phyloP scores from a whole-genome alignment of 768 basidiomycete species.

The Agaricus bisporus region DNA sequence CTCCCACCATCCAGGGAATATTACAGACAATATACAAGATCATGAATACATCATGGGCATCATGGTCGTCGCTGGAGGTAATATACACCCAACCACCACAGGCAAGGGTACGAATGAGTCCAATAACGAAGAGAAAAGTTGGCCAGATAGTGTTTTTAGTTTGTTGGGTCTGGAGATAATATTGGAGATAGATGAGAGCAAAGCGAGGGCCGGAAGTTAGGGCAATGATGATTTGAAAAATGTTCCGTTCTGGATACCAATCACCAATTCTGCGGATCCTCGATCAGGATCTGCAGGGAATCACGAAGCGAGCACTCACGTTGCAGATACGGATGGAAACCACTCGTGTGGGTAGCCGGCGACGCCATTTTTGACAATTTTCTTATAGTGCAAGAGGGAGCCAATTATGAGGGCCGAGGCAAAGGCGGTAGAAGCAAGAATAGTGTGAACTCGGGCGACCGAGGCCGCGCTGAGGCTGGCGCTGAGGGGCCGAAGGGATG shows the following conservation, averaged over 20 bases:
- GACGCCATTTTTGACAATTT: conserved; percentile 81
- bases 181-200: conserved; percentile 56
- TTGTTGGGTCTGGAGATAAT: conserved; percentile 37
- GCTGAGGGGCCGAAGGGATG: conserved; percentile 13
- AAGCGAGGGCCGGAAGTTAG: conserved; percentile 81
- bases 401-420: conserved; percentile 56
- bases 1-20: conserved; percentile 85
- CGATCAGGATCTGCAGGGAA: conserved; percentile 1
- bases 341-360: conserved; percentile 83
- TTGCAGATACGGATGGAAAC: conserved; percentile 87
- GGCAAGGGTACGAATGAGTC: conserved; percentile 66
- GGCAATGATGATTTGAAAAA: conserved; percentile 87
- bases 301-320: conserved; percentile 37
- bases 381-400: conserved; percentile 67
- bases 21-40: conserved; percentile 79
- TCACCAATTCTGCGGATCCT: conserved; percentile 65
- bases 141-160: conserved; percentile 37
- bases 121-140: conserved; percentile 49
- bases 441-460: conserved; percentile 60
- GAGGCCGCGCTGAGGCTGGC: conserved; percentile 43
- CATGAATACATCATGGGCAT: conserved; percentile 84
- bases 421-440: conserved; percentile 63
- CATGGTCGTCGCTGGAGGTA: conserved; percentile 79
- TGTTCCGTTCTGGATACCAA: conserved; percentile 80
- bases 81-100: conserved; percentile 94